Evolutionary conservation across 2,329 filamentous ascomycete species (phyloP).

Genomic region (Hysterium pulicare): DNA sequence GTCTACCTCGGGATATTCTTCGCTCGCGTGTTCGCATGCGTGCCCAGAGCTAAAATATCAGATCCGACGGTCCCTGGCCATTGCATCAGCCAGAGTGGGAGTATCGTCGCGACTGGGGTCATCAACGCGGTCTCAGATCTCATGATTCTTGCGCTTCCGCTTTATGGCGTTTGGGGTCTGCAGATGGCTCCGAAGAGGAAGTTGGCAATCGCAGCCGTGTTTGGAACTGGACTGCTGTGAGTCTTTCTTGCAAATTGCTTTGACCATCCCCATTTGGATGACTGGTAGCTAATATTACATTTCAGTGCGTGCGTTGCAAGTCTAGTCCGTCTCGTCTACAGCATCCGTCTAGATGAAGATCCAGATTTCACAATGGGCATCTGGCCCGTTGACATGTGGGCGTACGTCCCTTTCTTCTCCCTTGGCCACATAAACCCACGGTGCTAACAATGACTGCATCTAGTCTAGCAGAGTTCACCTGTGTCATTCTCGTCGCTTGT

Average conservation of each 20-base stretch:
- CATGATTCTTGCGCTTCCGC: conserved; percentile 16
- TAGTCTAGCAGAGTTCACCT: conserved; percentile 7
- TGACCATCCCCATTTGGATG: no score
- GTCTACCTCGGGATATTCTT: conserved; percentile 17
- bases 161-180: conserved; percentile 21
- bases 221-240: conserved; percentile 10
- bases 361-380: conserved; percentile 12
- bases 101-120: conserved; percentile 11
- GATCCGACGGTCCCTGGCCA: conserved; percentile 13
- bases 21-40: conserved; percentile 19
- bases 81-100: conserved; percentile 14
- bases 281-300: no score
- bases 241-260: no score
- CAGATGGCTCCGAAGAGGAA: conserved; percentile 28
- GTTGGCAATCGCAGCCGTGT: conserved; percentile 23
- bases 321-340: conserved; percentile 11
- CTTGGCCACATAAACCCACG: not conserved
- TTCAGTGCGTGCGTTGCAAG: conserved; percentile 12
- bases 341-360: conserved; percentile 5
- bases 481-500: conserved; percentile 13
- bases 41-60: conserved; percentile 19
- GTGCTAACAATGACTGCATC: not conserved
- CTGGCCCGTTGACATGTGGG: conserved; percentile 9
- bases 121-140: conserved; percentile 22
- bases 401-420: conserved; percentile 7